phyloP scores from a whole-genome alignment of 768 basidiomycete species.

The Russula dissimulans region DNA sequence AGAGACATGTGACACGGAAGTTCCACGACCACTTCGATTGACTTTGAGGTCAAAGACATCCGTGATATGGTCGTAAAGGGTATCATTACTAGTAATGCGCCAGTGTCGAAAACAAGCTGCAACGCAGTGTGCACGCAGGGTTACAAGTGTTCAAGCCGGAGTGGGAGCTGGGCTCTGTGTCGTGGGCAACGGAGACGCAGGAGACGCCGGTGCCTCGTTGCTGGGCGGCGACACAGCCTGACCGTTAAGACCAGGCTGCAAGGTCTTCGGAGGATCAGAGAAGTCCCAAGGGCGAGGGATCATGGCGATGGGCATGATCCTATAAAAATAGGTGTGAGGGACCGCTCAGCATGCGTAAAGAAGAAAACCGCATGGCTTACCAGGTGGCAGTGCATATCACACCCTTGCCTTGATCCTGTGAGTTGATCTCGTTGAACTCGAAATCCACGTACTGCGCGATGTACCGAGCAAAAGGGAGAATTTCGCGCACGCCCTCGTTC shows the following conservation, averaged over 20 bases:
- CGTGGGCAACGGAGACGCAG: conserved; percentile 1
- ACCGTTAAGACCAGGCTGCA: background rate
- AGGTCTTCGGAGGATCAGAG: conserved; percentile 27
- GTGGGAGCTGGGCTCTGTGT: background rate
- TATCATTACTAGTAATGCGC: background rate
- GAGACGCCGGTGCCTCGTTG: conserved; percentile 2
- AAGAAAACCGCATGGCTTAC: conserved; percentile 29
- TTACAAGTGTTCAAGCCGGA: background rate
- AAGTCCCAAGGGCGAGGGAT: conserved; percentile 79
- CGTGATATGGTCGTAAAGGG: background rate
- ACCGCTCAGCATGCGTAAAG: too few species aligned
- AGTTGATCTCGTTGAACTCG: conserved; percentile 59
- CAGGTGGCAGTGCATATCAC: conserved; percentile 90
- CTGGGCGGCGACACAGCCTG: background rate
- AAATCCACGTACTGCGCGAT: conserved; percentile 70
- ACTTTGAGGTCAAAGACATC: background rate
- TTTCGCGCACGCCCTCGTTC: conserved; percentile 69
- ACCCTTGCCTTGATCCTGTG: conserved; percentile 58
- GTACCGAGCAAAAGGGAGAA: conserved; percentile 79
- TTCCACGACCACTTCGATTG: background rate
- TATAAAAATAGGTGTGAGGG: conserved; percentile 20
- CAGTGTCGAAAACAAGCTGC: background rate
- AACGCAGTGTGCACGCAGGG: background rate
- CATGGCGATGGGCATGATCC: conserved; percentile 74
- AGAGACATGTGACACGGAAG: background rate